phyloP scores from a whole-genome alignment of 2,329 filamentous ascomycete species.

The Ceratocystis albifundus region DNA sequence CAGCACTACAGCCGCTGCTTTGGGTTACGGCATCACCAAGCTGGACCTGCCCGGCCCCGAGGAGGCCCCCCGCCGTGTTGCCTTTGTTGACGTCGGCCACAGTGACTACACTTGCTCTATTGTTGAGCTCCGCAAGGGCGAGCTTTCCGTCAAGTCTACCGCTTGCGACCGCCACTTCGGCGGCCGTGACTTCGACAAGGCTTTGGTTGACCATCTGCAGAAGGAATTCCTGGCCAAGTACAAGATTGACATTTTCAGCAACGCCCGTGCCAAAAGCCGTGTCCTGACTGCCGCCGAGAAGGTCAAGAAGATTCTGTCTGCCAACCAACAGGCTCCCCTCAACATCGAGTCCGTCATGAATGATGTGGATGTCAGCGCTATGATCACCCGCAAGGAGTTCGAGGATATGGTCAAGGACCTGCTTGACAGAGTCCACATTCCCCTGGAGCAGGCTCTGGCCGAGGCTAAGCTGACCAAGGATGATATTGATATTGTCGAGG shows the following conservation, averaged over 20 bases:
- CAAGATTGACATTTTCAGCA: conserved; percentile 88
- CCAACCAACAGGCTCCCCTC: conserved; percentile 81
- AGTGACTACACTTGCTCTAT: conserved; percentile 91
- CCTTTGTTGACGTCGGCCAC: conserved; percentile 90
- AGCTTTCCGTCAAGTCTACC: conserved; percentile 85
- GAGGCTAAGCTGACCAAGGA: conserved; percentile 83
- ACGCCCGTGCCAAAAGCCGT: conserved; percentile 80
- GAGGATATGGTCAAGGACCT: conserved; percentile 83
- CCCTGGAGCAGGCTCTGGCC: conserved; percentile 83
- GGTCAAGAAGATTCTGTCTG: conserved; percentile 95
- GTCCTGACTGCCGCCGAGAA: conserved; percentile 86
- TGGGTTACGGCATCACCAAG: conserved; percentile 97
- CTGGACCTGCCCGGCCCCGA: conserved; percentile 77
- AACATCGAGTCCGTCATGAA: conserved; percentile 99
- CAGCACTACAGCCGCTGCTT: conserved; percentile 89
- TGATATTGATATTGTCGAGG: conserved; percentile 86
- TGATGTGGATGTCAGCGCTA: conserved; percentile 77
- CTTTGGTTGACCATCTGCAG: conserved; percentile 85
- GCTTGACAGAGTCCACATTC: conserved; percentile 57
- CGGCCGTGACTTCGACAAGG: conserved; percentile 93
- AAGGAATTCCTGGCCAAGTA: conserved; percentile 95
- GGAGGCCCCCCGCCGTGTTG: conserved; percentile 82
- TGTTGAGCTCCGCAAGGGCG: conserved; percentile 94
- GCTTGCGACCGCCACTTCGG: conserved; percentile 93
- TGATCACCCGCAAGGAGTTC: conserved; percentile 89